These are phyloP conservation scores for Cucurbita argyrosperma DNA, from an alignment of 306 rosid species.

Conservation along the genomic window DNA sequence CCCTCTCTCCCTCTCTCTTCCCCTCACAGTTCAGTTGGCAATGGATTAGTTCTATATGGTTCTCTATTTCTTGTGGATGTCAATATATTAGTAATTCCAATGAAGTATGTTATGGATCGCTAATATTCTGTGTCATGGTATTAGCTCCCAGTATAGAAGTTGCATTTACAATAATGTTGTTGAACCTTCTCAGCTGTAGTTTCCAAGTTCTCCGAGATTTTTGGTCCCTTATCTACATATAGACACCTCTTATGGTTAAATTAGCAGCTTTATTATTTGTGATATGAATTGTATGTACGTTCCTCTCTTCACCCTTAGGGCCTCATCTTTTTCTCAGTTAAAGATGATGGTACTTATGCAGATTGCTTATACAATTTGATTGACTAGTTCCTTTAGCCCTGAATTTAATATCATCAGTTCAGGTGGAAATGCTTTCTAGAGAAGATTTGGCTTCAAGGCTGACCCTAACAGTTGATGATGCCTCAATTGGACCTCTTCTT, in stretches of 20 bases:
- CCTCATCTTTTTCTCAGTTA: not conserved
- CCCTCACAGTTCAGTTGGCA: not conserved
- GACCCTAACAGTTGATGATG: constrained; percentile 76
- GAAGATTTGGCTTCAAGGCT: constrained; percentile 93
- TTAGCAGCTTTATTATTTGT: not conserved
- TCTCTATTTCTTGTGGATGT: not conserved
- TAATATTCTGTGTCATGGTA: too few species aligned
- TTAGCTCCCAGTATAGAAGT: too few species aligned
- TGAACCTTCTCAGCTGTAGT: not conserved
- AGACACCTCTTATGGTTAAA: not conserved
- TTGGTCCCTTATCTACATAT: too few species aligned
- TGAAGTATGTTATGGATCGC: not conserved
- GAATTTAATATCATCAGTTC: constrained; percentile 5
- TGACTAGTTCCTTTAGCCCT: not conserved
- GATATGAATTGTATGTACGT: not conserved
- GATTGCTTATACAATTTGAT: too few species aligned
- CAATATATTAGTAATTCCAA: not conserved
- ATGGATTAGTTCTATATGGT: not conserved
- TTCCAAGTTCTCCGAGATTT: not conserved
- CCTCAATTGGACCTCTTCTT: constrained; percentile 74
- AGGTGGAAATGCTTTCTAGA: constrained; percentile 90
- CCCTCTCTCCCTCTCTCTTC: too few species aligned
- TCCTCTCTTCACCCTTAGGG: not conserved
- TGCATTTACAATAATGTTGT: too few species aligned
- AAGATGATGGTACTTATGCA: not conserved